Evolutionary conservation across 192 early-diverging fungal species (phyloP), one percentile per base, ranked within the genome.

Genomic region (Linnemannia elongata): DNA sequence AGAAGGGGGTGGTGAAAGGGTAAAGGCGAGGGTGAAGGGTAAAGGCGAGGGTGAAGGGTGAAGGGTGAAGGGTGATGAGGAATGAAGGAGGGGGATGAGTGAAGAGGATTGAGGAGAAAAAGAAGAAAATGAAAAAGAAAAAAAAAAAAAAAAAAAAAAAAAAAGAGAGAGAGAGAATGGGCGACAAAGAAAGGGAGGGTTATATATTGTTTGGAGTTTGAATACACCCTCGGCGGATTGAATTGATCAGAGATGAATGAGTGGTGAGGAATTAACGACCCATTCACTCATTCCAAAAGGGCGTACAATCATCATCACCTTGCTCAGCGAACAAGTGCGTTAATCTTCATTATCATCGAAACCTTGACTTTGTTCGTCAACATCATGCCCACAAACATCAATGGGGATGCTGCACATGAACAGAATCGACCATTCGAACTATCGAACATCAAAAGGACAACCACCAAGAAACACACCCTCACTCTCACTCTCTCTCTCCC

Each of bases 111-210:
- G 69, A 72, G 38, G 17, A 55, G 38, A 33, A 81, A 81, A 22
- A 27, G n/a, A 41, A 57, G 30, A 47, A 54, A 66, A 80, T 1
- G 35, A 52, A 30, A 57, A 52, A 82, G 10, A 36, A 82, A 17
- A 33, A 30, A 42, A 71, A 33, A 81, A n/a, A 22, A 27, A 24
- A 41, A 57, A 20, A 47, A 54, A 66, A 80, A 7, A 36, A 52
- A 30, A 57, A 52, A 82, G 10, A 36, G 76, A 17, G 22, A 30
- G 33, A 71, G 33, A 38, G 42, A 69, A 75, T 69, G n/a, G 4
- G 36, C 38, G 17, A 3, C 2, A 41, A 47, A 38, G 38, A 66
- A 66, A 2, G 36, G 27, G 27, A n/a, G 18, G 39, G 35, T 24
- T 42, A 22, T 9, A 36, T 76, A 76, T 66, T 66, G 4, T 60